Percentiles rank a stretch among this genome's conserved stretches.
These are phyloP conservation scores for Coemansia sp. DNA, from an alignment of 192 early-diverging fungal species.

Conservation along the genomic window DNA sequence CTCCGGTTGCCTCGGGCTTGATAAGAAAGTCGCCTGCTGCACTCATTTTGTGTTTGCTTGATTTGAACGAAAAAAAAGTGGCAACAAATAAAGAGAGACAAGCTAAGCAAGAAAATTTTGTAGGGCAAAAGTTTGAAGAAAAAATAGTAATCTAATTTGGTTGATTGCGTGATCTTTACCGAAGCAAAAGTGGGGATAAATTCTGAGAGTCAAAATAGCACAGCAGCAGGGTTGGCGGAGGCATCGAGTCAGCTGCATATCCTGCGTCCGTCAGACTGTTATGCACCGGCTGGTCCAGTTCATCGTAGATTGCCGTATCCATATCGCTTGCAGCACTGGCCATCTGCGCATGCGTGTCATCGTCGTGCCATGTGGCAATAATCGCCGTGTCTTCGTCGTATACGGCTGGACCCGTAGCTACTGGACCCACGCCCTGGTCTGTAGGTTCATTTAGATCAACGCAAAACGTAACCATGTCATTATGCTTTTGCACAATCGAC, in stretches of 20 bases:
- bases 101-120: background rate
- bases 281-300: no score
- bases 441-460: slow-evolving; percentile 1
- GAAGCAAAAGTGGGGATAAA: slow-evolving; percentile 1
- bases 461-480: background rate
- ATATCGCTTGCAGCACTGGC: background rate
- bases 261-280: background rate
- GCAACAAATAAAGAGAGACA: slow-evolving; percentile 1
- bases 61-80: no score
- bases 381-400: background rate
- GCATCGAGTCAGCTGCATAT: background rate
- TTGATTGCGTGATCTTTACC: background rate
- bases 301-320: background rate
- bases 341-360: background rate
- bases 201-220: slow-evolving; percentile 17
- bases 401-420: background rate
- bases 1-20: slow-evolving; percentile 77
- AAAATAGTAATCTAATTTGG: background rate
- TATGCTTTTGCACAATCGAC: background rate
- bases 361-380: slow-evolving; percentile 8
- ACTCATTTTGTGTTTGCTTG: slow-evolving; percentile 14
- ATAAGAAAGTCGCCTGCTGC: slow-evolving; percentile 56
- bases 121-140: background rate
- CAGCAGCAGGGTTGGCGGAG: slow-evolving; percentile 6
- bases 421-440: background rate